A percentile compares a stretch with the other conserved stretches of the same genome.
Conservation (phyloP, 2,329 filamentous ascomycete genomes). For the Ophiostoma piceae region DNA sequence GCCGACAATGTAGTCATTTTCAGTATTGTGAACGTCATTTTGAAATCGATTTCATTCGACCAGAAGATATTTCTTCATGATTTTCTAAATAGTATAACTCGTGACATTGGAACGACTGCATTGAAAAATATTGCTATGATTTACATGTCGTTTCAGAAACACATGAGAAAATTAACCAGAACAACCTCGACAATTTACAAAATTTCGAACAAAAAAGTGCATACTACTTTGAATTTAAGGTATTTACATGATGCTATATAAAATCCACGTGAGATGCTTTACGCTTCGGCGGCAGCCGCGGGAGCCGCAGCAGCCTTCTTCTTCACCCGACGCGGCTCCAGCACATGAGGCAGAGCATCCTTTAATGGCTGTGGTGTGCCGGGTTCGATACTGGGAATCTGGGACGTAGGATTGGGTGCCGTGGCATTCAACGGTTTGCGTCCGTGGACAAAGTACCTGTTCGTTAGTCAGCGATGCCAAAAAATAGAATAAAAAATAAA, state of each 20-base stretch:
- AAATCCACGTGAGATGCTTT: not conserved
- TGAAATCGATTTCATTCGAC: too few species aligned
- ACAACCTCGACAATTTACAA: too few species aligned
- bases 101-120: too few species aligned
- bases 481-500: not conserved
- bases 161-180: too few species aligned
- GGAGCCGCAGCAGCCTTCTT: not conserved
- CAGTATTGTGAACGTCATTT: too few species aligned
- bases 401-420: not conserved
- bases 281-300: not conserved
- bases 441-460: conserved; percentile 22
- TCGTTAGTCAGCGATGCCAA: not conserved
- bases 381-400: not conserved
- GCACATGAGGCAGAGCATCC: not conserved
- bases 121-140: too few species aligned
- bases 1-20: too few species aligned
- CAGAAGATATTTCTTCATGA: too few species aligned
- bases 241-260: not conserved
- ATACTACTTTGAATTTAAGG: not conserved
- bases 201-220: too few species aligned
- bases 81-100: too few species aligned
- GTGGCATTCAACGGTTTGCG: conserved; percentile 19
- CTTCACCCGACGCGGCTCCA: not conserved
- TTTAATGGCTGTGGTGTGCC: not conserved
- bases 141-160: too few species aligned